Conservation (phyloP, 169 alveolate species). For the Ichthyophthirius multifiliis region DNA sequence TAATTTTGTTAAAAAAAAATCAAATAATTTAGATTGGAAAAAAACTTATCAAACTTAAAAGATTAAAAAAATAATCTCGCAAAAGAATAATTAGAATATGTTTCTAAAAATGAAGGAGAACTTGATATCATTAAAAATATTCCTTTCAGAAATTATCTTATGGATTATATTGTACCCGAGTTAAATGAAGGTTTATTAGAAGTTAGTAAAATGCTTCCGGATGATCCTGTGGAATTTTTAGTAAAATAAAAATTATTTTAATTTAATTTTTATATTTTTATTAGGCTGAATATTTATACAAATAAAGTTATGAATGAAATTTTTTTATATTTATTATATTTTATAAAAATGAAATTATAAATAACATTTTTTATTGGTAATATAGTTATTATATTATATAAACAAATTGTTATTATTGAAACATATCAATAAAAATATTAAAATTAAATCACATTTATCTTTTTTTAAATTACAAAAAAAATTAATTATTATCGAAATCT, state of each 20-base stretch:
- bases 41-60: conserved; percentile 39
- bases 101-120: conserved; percentile 26
- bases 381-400: too few species aligned
- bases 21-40: neutral
- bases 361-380: too few species aligned
- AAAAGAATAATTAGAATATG: conserved; percentile 16
- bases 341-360: too few species aligned
- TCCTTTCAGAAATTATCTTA: conserved; percentile 75
- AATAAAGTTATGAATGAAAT: conserved; percentile 21
- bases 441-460: too few species aligned
- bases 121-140: conserved; percentile 19
- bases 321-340: too few species aligned
- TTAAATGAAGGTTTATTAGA: conserved; percentile 88
- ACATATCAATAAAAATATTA: too few species aligned
- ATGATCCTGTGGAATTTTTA: conserved; percentile 87
- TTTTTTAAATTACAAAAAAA: too few species aligned
- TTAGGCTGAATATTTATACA: conserved; percentile 47
- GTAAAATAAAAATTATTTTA: neutral
- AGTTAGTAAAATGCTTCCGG: conserved; percentile 85
- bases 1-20: neutral
- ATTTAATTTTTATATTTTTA: neutral
- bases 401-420: too few species aligned
- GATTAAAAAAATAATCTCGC: conserved; percentile 37
- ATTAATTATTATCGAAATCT: too few species aligned
- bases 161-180: conserved; percentile 87